phyloP scores from a whole-genome alignment of 2,329 filamentous ascomycete species.

The Herpotrichia juniperi region DNA sequence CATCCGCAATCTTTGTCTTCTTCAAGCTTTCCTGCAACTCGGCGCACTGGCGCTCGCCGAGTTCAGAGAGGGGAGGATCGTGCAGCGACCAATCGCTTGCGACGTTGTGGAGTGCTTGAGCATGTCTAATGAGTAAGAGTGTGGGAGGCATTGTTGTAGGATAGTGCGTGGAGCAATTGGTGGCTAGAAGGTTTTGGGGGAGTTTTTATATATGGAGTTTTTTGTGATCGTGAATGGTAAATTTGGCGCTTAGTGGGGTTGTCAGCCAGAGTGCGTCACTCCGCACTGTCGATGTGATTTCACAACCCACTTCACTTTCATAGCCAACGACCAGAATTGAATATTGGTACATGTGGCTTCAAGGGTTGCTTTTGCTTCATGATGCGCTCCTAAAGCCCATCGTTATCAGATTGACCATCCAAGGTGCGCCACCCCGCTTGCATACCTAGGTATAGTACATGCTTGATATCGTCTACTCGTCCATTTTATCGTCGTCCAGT shows the following conservation, averaged over 20 bases:
- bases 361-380: no score
- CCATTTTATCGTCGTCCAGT: slow-evolving; percentile 88
- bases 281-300: background rate
- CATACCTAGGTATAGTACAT: slow-evolving; percentile 22
- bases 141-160: slow-evolving; percentile 50
- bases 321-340: background rate
- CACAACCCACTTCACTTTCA: background rate
- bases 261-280: slow-evolving; percentile 15
- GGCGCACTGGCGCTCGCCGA: slow-evolving; percentile 49
- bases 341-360: background rate
- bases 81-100: slow-evolving; percentile 48
- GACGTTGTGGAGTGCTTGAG: slow-evolving; percentile 53
- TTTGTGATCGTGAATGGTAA: background rate
- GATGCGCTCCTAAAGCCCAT: slow-evolving; percentile 18
- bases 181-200: background rate
- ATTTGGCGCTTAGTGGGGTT: slow-evolving; percentile 20
- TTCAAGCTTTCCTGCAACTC: slow-evolving; percentile 47
- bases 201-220: background rate
- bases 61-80: slow-evolving; percentile 50
- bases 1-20: slow-evolving; percentile 44
- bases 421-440: slow-evolving; percentile 24
- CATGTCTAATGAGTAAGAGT: slow-evolving; percentile 53
- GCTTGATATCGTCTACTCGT: slow-evolving; percentile 67
- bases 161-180: background rate
- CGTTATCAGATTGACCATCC: slow-evolving; percentile 36